Conservation (phyloP, 2,329 filamentous ascomycete species). For the Cladosporium sp. region DNA sequence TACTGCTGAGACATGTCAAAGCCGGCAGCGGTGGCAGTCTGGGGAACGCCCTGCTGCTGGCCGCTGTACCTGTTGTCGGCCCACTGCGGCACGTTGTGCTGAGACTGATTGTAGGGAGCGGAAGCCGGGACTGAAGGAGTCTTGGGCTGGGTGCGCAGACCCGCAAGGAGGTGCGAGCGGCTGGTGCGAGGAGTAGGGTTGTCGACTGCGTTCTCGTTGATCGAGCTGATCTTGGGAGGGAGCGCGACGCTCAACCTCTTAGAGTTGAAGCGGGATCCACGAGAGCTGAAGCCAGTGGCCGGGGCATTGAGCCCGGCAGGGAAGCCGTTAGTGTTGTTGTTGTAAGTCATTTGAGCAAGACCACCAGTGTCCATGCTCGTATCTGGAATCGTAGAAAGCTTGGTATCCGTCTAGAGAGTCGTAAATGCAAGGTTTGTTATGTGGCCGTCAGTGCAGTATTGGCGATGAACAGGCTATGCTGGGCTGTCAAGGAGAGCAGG, state of each 20-base stretch:
- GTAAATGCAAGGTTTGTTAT: slow-evolving; percentile 17
- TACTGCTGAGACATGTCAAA: slow-evolving; percentile 48
- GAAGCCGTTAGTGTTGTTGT: slow-evolving; percentile 54
- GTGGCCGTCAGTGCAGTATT: slow-evolving; percentile 11
- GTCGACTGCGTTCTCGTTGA: slow-evolving; percentile 67
- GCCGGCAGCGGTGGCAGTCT: slow-evolving; percentile 59
- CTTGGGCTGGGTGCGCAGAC: slow-evolving; percentile 90
- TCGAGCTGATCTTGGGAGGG: slow-evolving; percentile 64
- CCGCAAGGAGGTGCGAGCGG: slow-evolving; percentile 89
- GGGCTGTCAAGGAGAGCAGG: slow-evolving; percentile 25
- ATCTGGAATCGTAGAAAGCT: slow-evolving; percentile 24
- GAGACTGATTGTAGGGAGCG: slow-evolving; percentile 59
- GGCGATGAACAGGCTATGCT: slow-evolving; percentile 16
- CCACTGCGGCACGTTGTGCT: slow-evolving; percentile 51
- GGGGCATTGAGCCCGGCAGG: slow-evolving; percentile 74
- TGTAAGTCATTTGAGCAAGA: slow-evolving; percentile 99
- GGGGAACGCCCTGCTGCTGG: slow-evolving; percentile 52
- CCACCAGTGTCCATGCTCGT: slow-evolving; percentile 88
- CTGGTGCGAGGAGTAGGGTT: slow-evolving; percentile 86
- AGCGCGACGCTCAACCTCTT: slow-evolving; percentile 84
- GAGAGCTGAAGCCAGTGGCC: slow-evolving; percentile 65
- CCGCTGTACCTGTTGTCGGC: slow-evolving; percentile 42
- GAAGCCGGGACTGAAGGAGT: slow-evolving; percentile 69
- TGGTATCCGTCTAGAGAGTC: slow-evolving; percentile 19
- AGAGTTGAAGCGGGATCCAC: slow-evolving; percentile 75